These are phyloP conservation scores for Aureobasidium sp. DNA, from an alignment of 2,329 filamentous ascomycete genomes.

Conservation along the genomic window DNA sequence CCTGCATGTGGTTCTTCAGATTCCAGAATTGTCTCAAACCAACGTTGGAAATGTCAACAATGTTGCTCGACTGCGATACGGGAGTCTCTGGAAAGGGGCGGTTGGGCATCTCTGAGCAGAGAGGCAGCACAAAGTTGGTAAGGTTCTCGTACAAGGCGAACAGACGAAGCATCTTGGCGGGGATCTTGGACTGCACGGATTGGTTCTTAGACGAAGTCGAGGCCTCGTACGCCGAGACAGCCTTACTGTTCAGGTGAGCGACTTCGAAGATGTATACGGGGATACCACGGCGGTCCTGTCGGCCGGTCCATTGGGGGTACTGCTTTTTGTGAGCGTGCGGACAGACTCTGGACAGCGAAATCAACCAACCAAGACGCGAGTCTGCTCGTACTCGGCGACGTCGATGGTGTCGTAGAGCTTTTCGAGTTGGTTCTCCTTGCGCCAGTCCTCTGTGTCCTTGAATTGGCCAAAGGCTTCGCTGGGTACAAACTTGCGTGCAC, in stretches of 20 bases:
- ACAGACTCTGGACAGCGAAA: background rate
- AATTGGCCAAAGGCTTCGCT: constrained; percentile 77
- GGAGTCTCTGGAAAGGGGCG: constrained; percentile 71
- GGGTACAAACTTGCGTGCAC: constrained; percentile 73
- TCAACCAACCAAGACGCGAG: constrained; percentile 60
- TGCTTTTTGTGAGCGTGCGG: constrained; percentile 30
- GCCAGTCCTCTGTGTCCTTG: constrained; percentile 82
- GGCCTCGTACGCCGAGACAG: constrained; percentile 71
- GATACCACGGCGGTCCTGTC: constrained; percentile 82
- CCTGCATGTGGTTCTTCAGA: constrained; percentile 87
- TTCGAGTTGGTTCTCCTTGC: constrained; percentile 69
- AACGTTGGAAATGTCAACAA: constrained; percentile 84
- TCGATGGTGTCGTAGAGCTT: constrained; percentile 82
- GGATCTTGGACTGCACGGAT: constrained; percentile 55
- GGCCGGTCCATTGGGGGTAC: constrained; percentile 94
- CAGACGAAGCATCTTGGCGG: constrained; percentile 71
- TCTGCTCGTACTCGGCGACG: constrained; percentile 73
- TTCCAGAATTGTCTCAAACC: constrained; percentile 95
- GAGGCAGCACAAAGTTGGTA: constrained; percentile 75
- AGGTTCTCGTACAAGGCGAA: constrained; percentile 94
- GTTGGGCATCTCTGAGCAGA: constrained; percentile 69
- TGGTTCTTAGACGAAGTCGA: constrained; percentile 49
- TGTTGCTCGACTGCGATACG: constrained; percentile 87
- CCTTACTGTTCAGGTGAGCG: constrained; percentile 72
- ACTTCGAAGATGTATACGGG: constrained; percentile 90